phyloP scores from a whole-genome alignment of 352 stramenopile species.

The Pythium rishiriense region DNA sequence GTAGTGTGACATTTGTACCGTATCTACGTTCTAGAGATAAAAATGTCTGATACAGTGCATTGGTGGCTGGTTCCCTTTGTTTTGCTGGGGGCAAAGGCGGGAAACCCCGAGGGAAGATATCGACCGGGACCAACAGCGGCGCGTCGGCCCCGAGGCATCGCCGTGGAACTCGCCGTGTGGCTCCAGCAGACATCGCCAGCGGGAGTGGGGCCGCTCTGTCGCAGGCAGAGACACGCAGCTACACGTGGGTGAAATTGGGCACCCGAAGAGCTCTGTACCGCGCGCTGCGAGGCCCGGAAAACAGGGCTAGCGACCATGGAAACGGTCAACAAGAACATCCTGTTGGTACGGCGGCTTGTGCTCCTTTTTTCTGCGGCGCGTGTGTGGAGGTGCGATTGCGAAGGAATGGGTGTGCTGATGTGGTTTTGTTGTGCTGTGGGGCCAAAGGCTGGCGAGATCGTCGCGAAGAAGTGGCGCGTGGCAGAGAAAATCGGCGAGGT shows the following conservation, averaged over 20 bases:
- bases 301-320: constrained; percentile 39
- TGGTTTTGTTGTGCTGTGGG: neutral
- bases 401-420: neutral
- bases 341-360: constrained; percentile 50
- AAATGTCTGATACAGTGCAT: constrained; percentile 16
- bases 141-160: neutral
- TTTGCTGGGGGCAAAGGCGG: neutral
- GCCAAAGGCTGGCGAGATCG: constrained; percentile 74
- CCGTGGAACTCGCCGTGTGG: neutral
- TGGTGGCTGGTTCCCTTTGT: constrained; percentile 1
- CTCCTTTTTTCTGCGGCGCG: too few species aligned
- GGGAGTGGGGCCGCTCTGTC: neutral
- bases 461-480: constrained; percentile 83
- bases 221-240: neutral
- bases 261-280: neutral
- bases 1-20: constrained; percentile 14
- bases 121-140: constrained; percentile 6
- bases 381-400: neutral
- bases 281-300: neutral
- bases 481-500: constrained; percentile 89
- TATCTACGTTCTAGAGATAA: neutral
- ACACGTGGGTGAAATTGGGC: neutral
- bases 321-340: constrained; percentile 80
- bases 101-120: constrained; percentile 8
- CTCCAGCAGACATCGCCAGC: neutral